Evolutionary conservation across 345 rosid species (phyloP).

Genomic region (Tarenaya hassleriana): DNA sequence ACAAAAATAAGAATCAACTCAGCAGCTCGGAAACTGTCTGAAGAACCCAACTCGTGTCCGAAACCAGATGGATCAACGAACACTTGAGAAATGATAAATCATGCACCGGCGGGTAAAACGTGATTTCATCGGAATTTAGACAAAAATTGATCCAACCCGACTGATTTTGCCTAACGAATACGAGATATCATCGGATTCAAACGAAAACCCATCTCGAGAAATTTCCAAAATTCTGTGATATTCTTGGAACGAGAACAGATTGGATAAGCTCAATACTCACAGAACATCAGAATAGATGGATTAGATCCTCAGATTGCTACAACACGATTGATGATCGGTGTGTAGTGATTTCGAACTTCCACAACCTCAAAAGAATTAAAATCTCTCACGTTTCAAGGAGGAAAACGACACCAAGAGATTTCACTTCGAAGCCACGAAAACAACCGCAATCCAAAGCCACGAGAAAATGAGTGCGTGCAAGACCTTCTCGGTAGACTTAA

Average conservation of each 20-base stretch:
- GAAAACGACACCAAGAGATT: too few relatives aligned
- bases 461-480: too few relatives aligned
- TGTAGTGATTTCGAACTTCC: too few relatives aligned
- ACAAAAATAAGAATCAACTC: neutral
- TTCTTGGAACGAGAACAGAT: neutral
- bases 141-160: neutral
- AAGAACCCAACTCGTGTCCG: slow-evolving; percentile 20
- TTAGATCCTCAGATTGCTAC: too few relatives aligned
- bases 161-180: neutral
- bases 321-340: too few relatives aligned
- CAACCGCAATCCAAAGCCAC: too few relatives aligned
- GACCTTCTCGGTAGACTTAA: too few relatives aligned
- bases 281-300: neutral
- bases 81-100: slow-evolving; percentile 12
- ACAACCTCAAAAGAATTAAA: too few relatives aligned
- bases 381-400: too few relatives aligned
- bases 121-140: neutral
- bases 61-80: slow-evolving; percentile 18
- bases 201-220: neutral
- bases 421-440: too few relatives aligned
- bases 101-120: neutral
- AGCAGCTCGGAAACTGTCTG: slow-evolving; percentile 16
- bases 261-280: slow-evolving; percentile 16
- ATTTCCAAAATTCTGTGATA: neutral
- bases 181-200: neutral